These are phyloP conservation scores for Clohesyomyces aquaticus DNA, from an alignment of 495 filamentous ascomycete species.

Conservation along the genomic window DNA sequence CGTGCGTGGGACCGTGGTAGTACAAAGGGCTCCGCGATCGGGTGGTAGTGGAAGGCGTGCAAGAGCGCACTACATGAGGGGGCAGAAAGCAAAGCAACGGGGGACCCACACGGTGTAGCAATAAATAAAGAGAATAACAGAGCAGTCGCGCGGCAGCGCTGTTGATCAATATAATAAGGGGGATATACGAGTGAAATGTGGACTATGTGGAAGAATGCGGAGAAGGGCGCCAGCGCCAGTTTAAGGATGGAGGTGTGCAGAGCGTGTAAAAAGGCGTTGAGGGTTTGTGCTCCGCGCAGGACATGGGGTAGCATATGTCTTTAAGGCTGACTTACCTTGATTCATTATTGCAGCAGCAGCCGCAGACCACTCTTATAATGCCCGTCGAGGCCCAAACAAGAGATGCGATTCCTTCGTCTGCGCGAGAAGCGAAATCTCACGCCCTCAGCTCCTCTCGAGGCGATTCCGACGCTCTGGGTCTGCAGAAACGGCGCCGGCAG, in stretches of 20 bases:
- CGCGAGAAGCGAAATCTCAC: slow-evolving; percentile 17
- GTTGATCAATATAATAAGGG: slow-evolving; percentile 29
- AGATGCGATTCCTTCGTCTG: slow-evolving; percentile 15
- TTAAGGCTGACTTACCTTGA: slow-evolving; percentile 44
- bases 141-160: slow-evolving; percentile 24
- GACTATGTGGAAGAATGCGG: slow-evolving; percentile 35
- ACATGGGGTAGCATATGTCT: slow-evolving; percentile 27
- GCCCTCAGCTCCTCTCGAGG: slow-evolving; percentile 17
- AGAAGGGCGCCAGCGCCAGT: slow-evolving; percentile 26
- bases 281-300: slow-evolving; percentile 30
- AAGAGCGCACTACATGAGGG: slow-evolving; percentile 41
- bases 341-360: slow-evolving; percentile 41
- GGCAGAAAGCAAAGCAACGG: slow-evolving; percentile 14
- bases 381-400: slow-evolving; percentile 18
- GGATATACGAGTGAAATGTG: slow-evolving; percentile 18
- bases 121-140: slow-evolving; percentile 28
- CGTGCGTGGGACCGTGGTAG: slow-evolving; percentile 34
- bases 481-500: slow-evolving; percentile 35
- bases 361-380: slow-evolving; percentile 21
- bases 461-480: slow-evolving; percentile 35
- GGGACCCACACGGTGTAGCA: slow-evolving; percentile 36
- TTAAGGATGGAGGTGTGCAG: slow-evolving; percentile 24
- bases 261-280: slow-evolving; percentile 6
- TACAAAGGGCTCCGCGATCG: slow-evolving; percentile 39
- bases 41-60: slow-evolving; percentile 35